Conservation (phyloP, 192 early-diverging fungal genomes). For the Mortierella claussenii region DNA sequence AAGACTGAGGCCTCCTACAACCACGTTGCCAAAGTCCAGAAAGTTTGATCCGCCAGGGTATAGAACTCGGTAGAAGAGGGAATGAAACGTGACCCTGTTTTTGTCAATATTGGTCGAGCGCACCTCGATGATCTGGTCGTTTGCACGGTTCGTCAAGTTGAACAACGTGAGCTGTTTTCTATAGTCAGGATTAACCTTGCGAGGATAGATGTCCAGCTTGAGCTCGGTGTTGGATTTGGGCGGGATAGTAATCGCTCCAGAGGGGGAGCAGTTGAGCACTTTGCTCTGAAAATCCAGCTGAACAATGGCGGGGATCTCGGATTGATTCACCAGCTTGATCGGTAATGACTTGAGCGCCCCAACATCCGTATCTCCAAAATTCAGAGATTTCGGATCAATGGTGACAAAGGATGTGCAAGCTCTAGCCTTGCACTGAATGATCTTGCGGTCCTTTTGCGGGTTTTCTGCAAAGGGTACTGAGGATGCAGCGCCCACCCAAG, state of each 20-base stretch:
- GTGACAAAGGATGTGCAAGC: constrained; percentile 95
- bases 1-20: constrained; percentile 82
- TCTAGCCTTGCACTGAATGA: constrained; percentile 89
- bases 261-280: constrained; percentile 80
- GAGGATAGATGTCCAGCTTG: constrained; percentile 95
- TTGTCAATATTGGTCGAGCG: constrained; percentile 95
- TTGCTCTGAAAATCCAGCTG: constrained; percentile 93
- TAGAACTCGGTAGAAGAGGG: constrained; percentile 92
- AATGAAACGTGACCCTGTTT: constrained; percentile 96
- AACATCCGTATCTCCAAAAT: constrained; percentile 97
- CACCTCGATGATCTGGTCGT: constrained; percentile 92
- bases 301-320: constrained; percentile 85
- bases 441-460: constrained; percentile 72
- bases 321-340: constrained; percentile 84
- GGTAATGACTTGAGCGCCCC: constrained; percentile 90
- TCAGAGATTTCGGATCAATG: constrained; percentile 82
- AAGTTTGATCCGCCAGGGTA: constrained; percentile 92
- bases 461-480: constrained; percentile 43
- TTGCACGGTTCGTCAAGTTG: constrained; percentile 88
- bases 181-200: constrained; percentile 98
- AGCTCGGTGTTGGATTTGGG: constrained; percentile 81
- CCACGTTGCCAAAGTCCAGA: constrained; percentile 92
- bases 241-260: constrained; percentile 79
- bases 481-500: constrained; percentile 26
- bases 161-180: constrained; percentile 95